Evolutionary conservation across 73 alveolate species (phyloP).

Genomic region (Durusdinium trenchii): DNA sequence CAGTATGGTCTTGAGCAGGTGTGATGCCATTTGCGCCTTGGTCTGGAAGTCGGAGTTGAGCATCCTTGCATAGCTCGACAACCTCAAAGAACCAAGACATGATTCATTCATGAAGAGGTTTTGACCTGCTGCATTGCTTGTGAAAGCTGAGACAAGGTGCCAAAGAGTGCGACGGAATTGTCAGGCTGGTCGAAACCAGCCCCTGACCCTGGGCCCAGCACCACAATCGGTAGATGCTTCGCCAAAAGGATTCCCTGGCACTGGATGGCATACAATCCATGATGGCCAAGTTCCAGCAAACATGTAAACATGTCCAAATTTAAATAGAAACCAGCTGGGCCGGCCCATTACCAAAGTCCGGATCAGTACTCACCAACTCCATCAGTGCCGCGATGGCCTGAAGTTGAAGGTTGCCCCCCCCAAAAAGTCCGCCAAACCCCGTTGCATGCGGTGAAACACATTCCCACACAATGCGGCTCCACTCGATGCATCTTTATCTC

Average conservation of each 20-base stretch:
- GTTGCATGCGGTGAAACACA: no score
- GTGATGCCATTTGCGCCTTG: constrained; percentile 40
- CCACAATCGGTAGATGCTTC: constrained; percentile 41
- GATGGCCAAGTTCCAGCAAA: not conserved
- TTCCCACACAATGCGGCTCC: no score
- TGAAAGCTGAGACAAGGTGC: not conserved
- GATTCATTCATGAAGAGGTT: not conserved
- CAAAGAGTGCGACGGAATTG: not conserved
- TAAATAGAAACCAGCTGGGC: not conserved
- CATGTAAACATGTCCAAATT: not conserved
- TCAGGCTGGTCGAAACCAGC: not conserved
- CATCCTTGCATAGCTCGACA: constrained; percentile 55
- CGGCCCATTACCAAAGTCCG: constrained; percentile 32
- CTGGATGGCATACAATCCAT: no score
- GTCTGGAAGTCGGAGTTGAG: constrained; percentile 85
- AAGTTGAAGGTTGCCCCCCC: not conserved
- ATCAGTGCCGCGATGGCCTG: constrained; percentile 37
- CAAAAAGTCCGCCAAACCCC: no score
- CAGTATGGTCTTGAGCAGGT: no score
- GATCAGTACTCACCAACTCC: constrained; percentile 58
- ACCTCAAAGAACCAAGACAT: not conserved
- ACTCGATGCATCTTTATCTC: no score
- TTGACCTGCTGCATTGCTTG: not conserved
- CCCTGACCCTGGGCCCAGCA: not conserved
- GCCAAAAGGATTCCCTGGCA: constrained; percentile 57